Percentiles rank a stretch among this genome's conserved stretches.
These are phyloP conservation scores for Talaromyces albobiverticillius DNA, from an alignment of 2,329 filamentous ascomycete genomes.

Conservation along the genomic window DNA sequence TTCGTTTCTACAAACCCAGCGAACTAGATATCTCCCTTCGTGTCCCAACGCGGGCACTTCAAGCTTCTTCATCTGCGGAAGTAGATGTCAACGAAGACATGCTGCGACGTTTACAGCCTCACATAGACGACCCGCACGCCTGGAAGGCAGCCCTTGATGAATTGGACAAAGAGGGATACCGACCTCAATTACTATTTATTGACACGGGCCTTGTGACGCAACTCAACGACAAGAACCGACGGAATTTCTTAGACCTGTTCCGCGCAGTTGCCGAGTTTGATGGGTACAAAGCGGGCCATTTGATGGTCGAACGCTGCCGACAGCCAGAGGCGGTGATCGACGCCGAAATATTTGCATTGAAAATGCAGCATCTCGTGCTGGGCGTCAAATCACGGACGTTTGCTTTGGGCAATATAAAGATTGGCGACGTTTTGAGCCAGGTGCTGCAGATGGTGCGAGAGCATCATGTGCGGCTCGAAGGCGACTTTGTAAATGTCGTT, in stretches of 20 bases:
- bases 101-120: slow-evolving; percentile 72
- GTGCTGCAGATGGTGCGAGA: slow-evolving; percentile 86
- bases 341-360: slow-evolving; percentile 83
- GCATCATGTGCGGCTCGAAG: slow-evolving; percentile 92
- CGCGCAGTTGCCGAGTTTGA: slow-evolving; percentile 95
- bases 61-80: slow-evolving; percentile 49
- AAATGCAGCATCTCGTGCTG: slow-evolving; percentile 95
- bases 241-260: slow-evolving; percentile 94
- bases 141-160: slow-evolving; percentile 74
- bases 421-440: slow-evolving; percentile 89
- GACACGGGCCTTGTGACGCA: slow-evolving; percentile 95
- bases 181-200: slow-evolving; percentile 94
- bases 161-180: slow-evolving; percentile 82
- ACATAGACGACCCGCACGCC: slow-evolving; percentile 61
- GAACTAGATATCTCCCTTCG: slow-evolving; percentile 63
- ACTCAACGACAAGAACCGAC: slow-evolving; percentile 78
- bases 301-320: slow-evolving; percentile 94
- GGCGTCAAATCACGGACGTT: slow-evolving; percentile 88
- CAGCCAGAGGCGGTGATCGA: slow-evolving; percentile 89
- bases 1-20: slow-evolving; percentile 88
- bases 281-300: slow-evolving; percentile 86
- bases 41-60: slow-evolving; percentile 39
- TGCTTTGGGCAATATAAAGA: slow-evolving; percentile 89
- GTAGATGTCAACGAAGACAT: slow-evolving; percentile 85
- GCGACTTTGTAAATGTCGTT: slow-evolving; percentile 97